Evolutionary conservation across 1,139 yeast species (phyloP), one percentile per base, ranked within the genome.

Genomic region (Suzukiozyma palmioleophila): DNA sequence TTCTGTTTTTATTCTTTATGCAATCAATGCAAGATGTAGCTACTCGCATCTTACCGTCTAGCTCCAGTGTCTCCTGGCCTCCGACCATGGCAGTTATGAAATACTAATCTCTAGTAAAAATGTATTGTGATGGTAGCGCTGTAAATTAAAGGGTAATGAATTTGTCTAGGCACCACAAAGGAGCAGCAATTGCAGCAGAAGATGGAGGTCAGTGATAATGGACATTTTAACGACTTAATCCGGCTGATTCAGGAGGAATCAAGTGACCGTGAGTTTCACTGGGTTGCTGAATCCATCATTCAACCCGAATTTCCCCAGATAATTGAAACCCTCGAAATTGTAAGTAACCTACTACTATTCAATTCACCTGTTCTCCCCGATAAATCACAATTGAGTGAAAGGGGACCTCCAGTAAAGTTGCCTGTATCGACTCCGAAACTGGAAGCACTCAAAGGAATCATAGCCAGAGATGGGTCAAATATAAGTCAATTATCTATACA

Each of bases 361-460:
- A 69, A 69, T 46, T 53, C 72, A 1, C 73, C 74, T 14, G 70
- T 63, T 44, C 60, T 55, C 35, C 73, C 72, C 3, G 65, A 64
- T 36, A 50, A 52, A 2, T 44, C 39, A 12, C 47, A 52, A 25
- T 51, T 48, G 27, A 56, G 55, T 10, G 69, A 62, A 42, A 42
- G 65, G 11, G 74, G 73, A 0, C 72, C 73, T 0, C 45, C 70
- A 1, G 55, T 69, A 26, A 71, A 67, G 42, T 52, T 71, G 14
- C 73, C 77, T 1, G 57, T 70, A 9, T 59, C 70, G 1, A 56
- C 66, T 15, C 56, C 60, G 25, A 66, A 66, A 41, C 66, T 60
- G 63, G 75, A 70, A 39, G 53, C 56, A 7, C 45, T 71, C 16
- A 69, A 70, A 41, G 77, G 77, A 0, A 62, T 69, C 7, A 47